phyloP scores from a whole-genome alignment of 2,329 filamentous ascomycete genomes.

The Clonostachys sp. region DNA sequence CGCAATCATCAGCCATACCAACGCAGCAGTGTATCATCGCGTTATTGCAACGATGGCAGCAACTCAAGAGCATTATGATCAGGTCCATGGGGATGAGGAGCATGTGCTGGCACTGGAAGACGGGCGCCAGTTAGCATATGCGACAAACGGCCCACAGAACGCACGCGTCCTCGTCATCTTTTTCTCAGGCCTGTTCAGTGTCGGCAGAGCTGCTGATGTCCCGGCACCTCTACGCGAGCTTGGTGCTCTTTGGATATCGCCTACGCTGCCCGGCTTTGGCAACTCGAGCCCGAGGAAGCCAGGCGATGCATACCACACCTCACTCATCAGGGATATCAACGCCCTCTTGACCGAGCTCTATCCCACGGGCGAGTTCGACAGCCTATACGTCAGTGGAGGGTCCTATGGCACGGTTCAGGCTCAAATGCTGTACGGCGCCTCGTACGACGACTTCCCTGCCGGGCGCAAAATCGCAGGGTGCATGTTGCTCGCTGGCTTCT shows the following conservation, averaged over 20 bases:
- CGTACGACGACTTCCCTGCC: slow-evolving; percentile 9
- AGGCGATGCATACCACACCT: slow-evolving; percentile 4
- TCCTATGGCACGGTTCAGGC: slow-evolving; percentile 13
- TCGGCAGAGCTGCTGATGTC: slow-evolving; percentile 8
- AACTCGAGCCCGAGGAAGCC: slow-evolving; percentile 5
- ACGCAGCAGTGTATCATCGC: too few species aligned
- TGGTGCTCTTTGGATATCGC: slow-evolving; percentile 8
- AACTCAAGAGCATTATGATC: neutral
- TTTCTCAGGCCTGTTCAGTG: slow-evolving; percentile 11
- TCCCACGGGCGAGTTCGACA: slow-evolving; percentile 5
- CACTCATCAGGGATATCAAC: slow-evolving; percentile 6
- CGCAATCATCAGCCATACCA: too few species aligned
- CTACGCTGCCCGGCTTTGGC: slow-evolving; percentile 9
- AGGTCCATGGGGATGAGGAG: slow-evolving; percentile 5
- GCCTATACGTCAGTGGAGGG: slow-evolving; percentile 9
- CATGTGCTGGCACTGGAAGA: slow-evolving; percentile 7
- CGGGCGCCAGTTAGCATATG: slow-evolving; percentile 10
- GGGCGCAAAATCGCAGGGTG: slow-evolving; percentile 9
- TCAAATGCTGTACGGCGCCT: slow-evolving; percentile 13
- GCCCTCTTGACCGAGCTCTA: slow-evolving; percentile 8
- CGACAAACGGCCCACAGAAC: slow-evolving; percentile 9
- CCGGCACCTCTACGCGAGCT: slow-evolving; percentile 6
- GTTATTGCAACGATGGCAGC: too few species aligned
- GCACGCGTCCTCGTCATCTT: slow-evolving; percentile 11
- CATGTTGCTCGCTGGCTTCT: slow-evolving; percentile 9